Conservation (phyloP, 2,329 filamentous ascomycete species). For the Decorospora gaudefroyi region DNA sequence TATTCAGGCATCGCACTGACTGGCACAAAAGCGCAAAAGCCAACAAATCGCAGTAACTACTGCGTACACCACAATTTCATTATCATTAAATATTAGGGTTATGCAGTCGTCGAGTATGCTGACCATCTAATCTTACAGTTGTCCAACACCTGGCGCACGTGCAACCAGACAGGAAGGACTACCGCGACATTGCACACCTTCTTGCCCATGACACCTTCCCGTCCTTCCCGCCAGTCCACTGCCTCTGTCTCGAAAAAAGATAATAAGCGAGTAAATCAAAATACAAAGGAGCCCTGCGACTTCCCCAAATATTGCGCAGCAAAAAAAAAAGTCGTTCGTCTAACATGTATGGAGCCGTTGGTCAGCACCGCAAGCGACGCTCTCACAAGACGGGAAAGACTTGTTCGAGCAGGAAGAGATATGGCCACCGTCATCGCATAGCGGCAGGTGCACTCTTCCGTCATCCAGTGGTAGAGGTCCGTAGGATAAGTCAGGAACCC, state of each 20-base stretch:
- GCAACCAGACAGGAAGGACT: too few species aligned
- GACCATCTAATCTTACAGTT: constrained; percentile 16
- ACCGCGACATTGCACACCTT: too few species aligned
- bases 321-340: too few species aligned
- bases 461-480: background rate
- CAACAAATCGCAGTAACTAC: too few species aligned
- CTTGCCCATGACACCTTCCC: background rate
- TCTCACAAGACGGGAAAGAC: background rate
- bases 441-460: background rate
- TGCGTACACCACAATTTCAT: too few species aligned
- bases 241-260: background rate
- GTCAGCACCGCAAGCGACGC: background rate
- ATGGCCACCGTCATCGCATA: constrained; percentile 2
- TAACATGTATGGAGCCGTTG: too few species aligned
- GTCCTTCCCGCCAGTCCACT: constrained; percentile 5
- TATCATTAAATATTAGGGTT: constrained; percentile 5
- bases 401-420: background rate
- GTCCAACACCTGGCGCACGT: too few species aligned
- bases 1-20: too few species aligned
- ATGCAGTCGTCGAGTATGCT: constrained; percentile 11
- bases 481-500: background rate
- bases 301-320: too few species aligned
- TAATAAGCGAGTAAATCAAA: too few species aligned
- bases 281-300: too few species aligned
- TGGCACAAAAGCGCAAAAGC: too few species aligned